Base-by-base conservation (phyloP, 495 filamentous ascomycete genomes). In the Lasiosphaeriaceae sp. region DNA sequence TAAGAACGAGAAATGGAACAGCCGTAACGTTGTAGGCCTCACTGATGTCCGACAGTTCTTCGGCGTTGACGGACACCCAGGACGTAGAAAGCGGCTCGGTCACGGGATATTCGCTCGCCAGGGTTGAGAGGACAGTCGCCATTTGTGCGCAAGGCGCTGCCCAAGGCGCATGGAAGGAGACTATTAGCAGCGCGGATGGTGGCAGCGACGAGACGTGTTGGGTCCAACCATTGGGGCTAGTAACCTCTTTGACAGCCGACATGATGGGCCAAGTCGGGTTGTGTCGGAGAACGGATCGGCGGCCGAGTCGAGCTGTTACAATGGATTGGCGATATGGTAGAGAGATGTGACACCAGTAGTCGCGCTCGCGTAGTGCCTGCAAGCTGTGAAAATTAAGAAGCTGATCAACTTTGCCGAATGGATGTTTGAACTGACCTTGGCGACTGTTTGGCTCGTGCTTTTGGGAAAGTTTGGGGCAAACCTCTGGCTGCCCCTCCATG, bases 121-220 rank as follows among this genome's bases (percentile, higher is more conserved):
- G 87, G 29, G 90, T 86, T 64, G 80, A 75, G 55, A 99, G 85
- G 54, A 96, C 87, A n/a, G 83, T 85, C 60, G 83, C 81, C 92
- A 96, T 96, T 73, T 96, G 92, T 52, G 87, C 81, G 77, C 94
- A 97, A 12, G 92, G 94, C 26, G 89, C 90, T n/a, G 95, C 94
- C 94, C 95, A 97, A 64, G 91, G 87, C 0, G 95, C 89, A 73
- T 96, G 86, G 77, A 97, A 97, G 70, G 91, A 96, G 63, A 96
- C 81, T 62, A 96, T 83, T 48, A 89, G 74, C 35, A 96, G 82
- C 11, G 87, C 80, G 6, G 84, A 78, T 4, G 85, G 62, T 0
- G 89, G 82, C 16, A 92, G 79, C 19, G 84, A 76, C 48, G 78
- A 71, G 54, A 89, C 68, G 67, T 88, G 78, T 34, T 79, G 62